Evolutionary conservation across 2,329 filamentous ascomycete species (phyloP), one percentile per base, ranked within the genome.

Genomic region (Fusarium chlamydosporum): DNA sequence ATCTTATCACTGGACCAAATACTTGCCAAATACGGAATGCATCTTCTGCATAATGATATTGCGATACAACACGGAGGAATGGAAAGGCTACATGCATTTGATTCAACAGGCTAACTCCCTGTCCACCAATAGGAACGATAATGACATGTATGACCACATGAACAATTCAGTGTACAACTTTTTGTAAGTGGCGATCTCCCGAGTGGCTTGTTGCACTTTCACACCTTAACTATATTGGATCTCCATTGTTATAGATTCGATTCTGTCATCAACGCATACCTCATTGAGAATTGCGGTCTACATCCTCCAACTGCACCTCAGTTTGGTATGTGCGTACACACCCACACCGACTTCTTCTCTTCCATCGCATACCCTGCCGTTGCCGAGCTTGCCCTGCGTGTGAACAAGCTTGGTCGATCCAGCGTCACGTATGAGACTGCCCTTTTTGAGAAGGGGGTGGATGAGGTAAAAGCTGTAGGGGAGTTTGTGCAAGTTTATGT

Each of bases 81-180:
- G 62, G 15, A 58, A 35, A 26, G 38, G 47, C n/a, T 27, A 38
- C 26, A 20, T 51, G 41, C 26, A 45, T 45, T 31, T 23, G 33
- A n/a, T 41, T 33, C 43, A 27, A 66, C 52, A 45, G 35, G 45
- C 67, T 71, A 61, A 74, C 56, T 54, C 65, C 56, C 37, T 50
- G 16, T 56, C 47, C 57, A 7, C 61, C 59, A 64, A 43, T 59
- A 94, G 93, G 93, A 90, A 88, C 78, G 94, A 97, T 80, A 97
- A 97, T 77, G 94, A 97, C 82, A 96, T 96, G 92, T 97, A 96
- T 79, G 86, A 92, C 64, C 95, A 98, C 77, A 89, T 97, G 84
- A 97, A 97, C 82, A 97, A 97, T 77, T 92, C 90, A 40, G 86
- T 96, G 55, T 97, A 97, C 80, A 92, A 92, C 74, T 91, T 92